These are phyloP conservation scores for Rubia yunnanensis DNA, from an alignment of 257 asterid species.

Conservation along the genomic window DNA sequence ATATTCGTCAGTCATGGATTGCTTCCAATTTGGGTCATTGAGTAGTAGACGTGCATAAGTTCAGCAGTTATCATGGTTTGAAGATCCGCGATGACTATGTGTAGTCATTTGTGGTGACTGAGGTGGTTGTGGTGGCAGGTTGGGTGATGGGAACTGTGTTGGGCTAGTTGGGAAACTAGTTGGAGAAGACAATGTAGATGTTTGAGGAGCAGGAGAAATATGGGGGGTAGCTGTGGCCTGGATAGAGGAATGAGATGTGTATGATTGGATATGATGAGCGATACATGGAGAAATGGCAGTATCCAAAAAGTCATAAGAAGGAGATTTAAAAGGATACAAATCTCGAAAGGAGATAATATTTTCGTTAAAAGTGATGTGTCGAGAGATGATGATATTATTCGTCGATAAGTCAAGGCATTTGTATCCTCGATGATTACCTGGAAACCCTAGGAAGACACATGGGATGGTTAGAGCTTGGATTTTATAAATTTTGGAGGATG, in stretches of 20 bases:
- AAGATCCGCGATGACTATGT: no score
- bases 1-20: no score
- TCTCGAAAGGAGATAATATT: not conserved
- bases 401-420: no score
- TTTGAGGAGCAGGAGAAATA: no score
- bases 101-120: not conserved
- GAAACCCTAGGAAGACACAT: no score
- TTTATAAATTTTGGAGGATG: conserved; percentile 4
- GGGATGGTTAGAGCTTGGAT: conserved; percentile 7
- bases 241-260: not conserved
- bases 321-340: not conserved
- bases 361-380: not conserved
- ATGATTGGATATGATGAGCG: no score
- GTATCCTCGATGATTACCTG: no score
- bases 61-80: no score
- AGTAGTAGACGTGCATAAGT: no score
- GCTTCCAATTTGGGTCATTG: no score
- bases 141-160: not conserved
- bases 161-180: not conserved
- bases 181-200: not conserved
- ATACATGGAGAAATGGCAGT: not conserved
- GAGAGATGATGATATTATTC: not conserved
- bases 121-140: not conserved
- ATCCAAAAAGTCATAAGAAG: not conserved
- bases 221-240: not conserved